Percentiles rank a stretch among this genome's conserved stretches.
These are phyloP conservation scores for Recurvomyces mirabilis DNA, from an alignment of 495 filamentous ascomycete species.

Conservation along the genomic window DNA sequence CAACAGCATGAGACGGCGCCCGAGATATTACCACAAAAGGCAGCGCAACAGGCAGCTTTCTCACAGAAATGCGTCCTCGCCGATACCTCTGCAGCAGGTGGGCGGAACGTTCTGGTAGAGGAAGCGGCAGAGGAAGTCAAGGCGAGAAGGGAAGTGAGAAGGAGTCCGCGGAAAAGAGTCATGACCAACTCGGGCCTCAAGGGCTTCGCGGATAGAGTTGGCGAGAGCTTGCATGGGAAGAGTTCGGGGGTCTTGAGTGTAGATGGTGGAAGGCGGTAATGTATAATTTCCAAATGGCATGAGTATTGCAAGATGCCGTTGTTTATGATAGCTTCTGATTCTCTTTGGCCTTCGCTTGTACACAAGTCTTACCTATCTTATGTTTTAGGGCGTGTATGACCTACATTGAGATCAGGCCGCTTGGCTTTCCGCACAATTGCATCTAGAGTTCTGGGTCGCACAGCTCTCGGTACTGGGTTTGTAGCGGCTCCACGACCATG, in stretches of 20 bases:
- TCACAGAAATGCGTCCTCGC: conserved; percentile 23
- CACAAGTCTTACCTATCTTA: too few species aligned
- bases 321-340: too few species aligned
- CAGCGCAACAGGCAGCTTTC: conserved; percentile 20
- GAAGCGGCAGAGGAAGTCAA: conserved; percentile 25
- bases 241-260: conserved; percentile 19
- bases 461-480: too few species aligned
- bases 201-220: conserved; percentile 32
- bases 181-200: conserved; percentile 28
- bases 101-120: conserved; percentile 20
- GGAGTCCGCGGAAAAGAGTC: conserved; percentile 29
- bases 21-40: conserved; percentile 6
- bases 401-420: too few species aligned
- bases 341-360: too few species aligned
- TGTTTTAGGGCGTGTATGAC: too few species aligned
- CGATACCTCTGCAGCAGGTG: conserved; percentile 18
- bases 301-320: too few species aligned
- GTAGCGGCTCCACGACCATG: too few species aligned
- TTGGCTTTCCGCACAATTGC: too few species aligned
- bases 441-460: too few species aligned
- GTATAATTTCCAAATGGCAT: too few species aligned
- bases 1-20: background rate
- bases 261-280: conserved; percentile 9
- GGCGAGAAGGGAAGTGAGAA: conserved; percentile 12
- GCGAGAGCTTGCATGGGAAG: conserved; percentile 30